Conservation (phyloP, 352 stramenopile genomes). For the Globisporangium lucens region DNA sequence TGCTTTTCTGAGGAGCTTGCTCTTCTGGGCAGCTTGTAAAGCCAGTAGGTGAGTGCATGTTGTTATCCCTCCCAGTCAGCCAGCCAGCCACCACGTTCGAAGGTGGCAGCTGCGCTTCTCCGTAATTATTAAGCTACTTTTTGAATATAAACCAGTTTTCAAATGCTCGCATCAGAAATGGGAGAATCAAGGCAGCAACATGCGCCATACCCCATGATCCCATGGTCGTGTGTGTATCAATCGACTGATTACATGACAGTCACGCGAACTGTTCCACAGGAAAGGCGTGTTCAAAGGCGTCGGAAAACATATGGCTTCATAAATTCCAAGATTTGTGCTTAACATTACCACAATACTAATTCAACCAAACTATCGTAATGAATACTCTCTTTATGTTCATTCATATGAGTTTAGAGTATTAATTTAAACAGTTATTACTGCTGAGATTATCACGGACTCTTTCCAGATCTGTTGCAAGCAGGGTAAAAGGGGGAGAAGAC, state of each 20-base stretch:
- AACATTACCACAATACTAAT: not conserved
- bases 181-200: not conserved
- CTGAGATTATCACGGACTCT: not conserved
- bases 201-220: not conserved
- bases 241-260: not conserved
- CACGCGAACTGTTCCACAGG: not conserved
- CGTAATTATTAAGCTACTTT: constrained; percentile 11
- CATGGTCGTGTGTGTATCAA: not conserved
- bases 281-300: not conserved
- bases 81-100: not conserved
- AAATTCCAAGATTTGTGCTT: not conserved
- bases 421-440: not conserved
- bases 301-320: constrained; percentile 5
- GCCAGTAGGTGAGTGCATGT: not conserved
- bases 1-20: not conserved
- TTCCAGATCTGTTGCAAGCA: not conserved
- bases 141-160: not conserved
- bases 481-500: not conserved
- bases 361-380: not conserved
- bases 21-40: not conserved
- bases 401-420: too few relatives aligned
- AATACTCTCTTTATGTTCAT: too few relatives aligned
- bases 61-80: not conserved
- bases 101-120: not conserved
- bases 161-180: not conserved